A percentile compares a stretch with the other conserved stretches of the same genome.
phyloP scores from a whole-genome alignment of 805 yeast genomes.

The Candida glaebosa region DNA sequence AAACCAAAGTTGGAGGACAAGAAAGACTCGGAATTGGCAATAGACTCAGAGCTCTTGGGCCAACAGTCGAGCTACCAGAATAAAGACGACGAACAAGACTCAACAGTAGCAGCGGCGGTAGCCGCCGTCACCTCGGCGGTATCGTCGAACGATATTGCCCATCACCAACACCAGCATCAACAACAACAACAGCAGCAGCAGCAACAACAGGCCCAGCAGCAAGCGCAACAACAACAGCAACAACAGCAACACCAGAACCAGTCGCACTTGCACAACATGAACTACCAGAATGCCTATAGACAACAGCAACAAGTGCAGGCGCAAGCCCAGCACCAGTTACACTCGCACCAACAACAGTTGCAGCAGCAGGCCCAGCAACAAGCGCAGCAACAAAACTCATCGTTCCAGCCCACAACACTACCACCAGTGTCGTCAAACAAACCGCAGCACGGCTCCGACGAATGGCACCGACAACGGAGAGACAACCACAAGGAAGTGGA shows the following conservation, averaged over 20 bases:
- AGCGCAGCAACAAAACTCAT: slow-evolving; percentile 12
- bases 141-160: slow-evolving; percentile 26
- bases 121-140: slow-evolving; percentile 34
- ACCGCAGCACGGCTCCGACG: slow-evolving; percentile 73
- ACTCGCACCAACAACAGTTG: slow-evolving; percentile 9
- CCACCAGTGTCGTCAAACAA: slow-evolving; percentile 26
- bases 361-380: slow-evolving; percentile 12
- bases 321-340: slow-evolving; percentile 16
- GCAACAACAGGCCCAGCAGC: slow-evolving; percentile 9
- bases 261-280: slow-evolving; percentile 13
- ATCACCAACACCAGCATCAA: slow-evolving; percentile 15
- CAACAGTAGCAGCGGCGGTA: slow-evolving; percentile 30
- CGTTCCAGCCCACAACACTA: slow-evolving; percentile 35
- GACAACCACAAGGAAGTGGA: slow-evolving; percentile 96
- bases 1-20: slow-evolving; percentile 12
- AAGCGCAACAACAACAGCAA: slow-evolving; percentile 17
- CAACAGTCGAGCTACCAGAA: slow-evolving; percentile 30
- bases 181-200: slow-evolving; percentile 21
- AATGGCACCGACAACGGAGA: slow-evolving; percentile 79
- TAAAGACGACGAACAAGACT: slow-evolving; percentile 10
- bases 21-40: slow-evolving; percentile 24
- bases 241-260: slow-evolving; percentile 25
- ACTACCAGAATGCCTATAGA: slow-evolving; percentile 12
- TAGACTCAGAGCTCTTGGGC: slow-evolving; percentile 41
- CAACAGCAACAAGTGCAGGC: slow-evolving; percentile 15